Conservation (phyloP, 495 filamentous ascomycete genomes). For the Podospora sp. region DNA sequence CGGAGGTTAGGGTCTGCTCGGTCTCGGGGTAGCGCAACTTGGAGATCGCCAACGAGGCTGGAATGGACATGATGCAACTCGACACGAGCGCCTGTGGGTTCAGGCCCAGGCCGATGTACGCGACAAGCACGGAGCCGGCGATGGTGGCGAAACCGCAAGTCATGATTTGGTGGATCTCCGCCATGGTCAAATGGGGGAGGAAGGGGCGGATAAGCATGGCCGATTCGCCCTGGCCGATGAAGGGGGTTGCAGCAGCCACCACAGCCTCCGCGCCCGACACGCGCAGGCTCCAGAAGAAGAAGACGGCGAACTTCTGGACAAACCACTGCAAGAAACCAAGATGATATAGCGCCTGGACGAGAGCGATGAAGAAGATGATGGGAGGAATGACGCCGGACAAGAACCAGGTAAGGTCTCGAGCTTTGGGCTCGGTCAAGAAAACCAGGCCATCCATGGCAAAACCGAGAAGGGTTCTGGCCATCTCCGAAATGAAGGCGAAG, state of each 20-base stretch:
- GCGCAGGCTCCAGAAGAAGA: conserved; percentile 87
- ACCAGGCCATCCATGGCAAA: conserved; percentile 69
- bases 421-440: conserved; percentile 65
- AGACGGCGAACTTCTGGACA: conserved; percentile 78
- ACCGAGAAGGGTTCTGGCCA: conserved; percentile 69
- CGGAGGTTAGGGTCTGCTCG: conserved; percentile 80
- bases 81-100: conserved; percentile 86
- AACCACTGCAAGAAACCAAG: conserved; percentile 82
- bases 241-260: conserved; percentile 90
- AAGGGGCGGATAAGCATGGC: conserved; percentile 91
- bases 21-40: conserved; percentile 89
- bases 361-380: conserved; percentile 89
- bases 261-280: conserved; percentile 95
- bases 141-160: conserved; percentile 68
- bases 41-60: conserved; percentile 80
- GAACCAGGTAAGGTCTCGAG: conserved; percentile 61
- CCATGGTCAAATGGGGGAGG: conserved; percentile 76
- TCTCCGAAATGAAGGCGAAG: conserved; percentile 78
- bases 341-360: conserved; percentile 83
- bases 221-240: conserved; percentile 92
- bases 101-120: conserved; percentile 77
- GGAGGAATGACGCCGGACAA: conserved; percentile 72
- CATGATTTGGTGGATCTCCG: conserved; percentile 92
- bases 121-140: conserved; percentile 74
- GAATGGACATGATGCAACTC: conserved; percentile 92